Evolutionary conservation across 345 rosid genomes (phyloP).

Genomic region (Gossypium mustelinum): DNA sequence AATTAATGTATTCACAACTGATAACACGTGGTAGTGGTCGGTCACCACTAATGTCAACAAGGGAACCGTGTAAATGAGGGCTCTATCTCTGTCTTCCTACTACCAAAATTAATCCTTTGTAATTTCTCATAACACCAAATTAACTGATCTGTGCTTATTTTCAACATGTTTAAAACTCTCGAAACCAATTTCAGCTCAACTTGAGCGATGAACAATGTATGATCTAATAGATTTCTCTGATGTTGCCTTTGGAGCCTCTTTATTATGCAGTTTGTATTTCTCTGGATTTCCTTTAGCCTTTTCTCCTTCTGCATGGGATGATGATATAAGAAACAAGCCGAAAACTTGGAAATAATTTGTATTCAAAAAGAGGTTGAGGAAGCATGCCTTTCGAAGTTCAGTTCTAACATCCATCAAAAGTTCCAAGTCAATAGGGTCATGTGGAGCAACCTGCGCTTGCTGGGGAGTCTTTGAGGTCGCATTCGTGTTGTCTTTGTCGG

Average conservation of each 20-base stretch:
- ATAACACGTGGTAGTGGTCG: not conserved
- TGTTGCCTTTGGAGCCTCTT: conserved; percentile 54
- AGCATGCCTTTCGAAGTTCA: conserved; percentile 57
- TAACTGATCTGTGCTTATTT: conserved; percentile 54
- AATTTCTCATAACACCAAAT: conserved; percentile 79
- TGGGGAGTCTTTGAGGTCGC: conserved; percentile 27
- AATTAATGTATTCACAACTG: not conserved
- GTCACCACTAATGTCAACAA: conserved; percentile 28
- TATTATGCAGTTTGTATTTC: conserved; percentile 53
- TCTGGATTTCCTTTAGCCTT: conserved; percentile 62
- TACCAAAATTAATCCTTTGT: conserved; percentile 34
- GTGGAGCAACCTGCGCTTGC: conserved; percentile 41
- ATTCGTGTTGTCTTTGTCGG: conserved; percentile 43
- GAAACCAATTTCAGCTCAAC: conserved; percentile 62
- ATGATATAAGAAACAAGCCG: not conserved
- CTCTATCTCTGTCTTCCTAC: conserved; percentile 53
- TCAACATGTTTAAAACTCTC: conserved; percentile 66
- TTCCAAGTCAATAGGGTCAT: conserved; percentile 45
- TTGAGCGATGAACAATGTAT: conserved; percentile 42
- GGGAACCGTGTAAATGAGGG: conserved; percentile 75
- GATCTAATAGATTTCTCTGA: conserved; percentile 27
- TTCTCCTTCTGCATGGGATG: conserved; percentile 52
- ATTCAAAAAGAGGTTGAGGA: not conserved
- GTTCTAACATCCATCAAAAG: conserved; percentile 43
- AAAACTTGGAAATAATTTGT: not conserved